Evolutionary conservation across 2,329 filamentous ascomycete species (phyloP).

Genomic region (Rutstroemia sp.): DNA sequence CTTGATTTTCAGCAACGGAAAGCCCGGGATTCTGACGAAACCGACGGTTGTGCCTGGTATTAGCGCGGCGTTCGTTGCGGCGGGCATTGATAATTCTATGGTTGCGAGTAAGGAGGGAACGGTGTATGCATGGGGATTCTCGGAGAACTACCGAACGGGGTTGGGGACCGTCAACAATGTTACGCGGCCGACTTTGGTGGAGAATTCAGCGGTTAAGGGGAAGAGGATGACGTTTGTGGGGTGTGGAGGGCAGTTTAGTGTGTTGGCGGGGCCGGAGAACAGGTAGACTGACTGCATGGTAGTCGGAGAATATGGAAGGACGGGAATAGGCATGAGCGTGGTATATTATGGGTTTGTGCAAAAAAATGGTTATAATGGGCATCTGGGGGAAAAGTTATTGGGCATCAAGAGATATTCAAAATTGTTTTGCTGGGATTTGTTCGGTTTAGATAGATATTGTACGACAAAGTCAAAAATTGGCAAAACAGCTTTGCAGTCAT

Average conservation of each 20-base stretch:
- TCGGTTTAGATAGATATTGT: no score
- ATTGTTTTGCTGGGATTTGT: no score
- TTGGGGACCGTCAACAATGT: constrained; percentile 72
- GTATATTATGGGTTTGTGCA: no score
- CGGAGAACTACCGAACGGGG: constrained; percentile 71
- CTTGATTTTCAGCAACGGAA: constrained; percentile 53
- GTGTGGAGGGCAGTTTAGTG: constrained; percentile 74
- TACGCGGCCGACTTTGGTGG: constrained; percentile 68
- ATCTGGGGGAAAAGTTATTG: no score
- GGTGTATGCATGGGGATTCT: constrained; percentile 75
- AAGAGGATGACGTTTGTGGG: constrained; percentile 69
- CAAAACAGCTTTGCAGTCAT: no score
- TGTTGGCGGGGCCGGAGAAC: constrained; percentile 41
- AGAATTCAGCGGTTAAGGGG: constrained; percentile 73
- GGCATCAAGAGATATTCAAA: no score
- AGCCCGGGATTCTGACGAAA: constrained; percentile 59
- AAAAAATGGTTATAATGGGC: no score
- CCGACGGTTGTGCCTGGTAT: constrained; percentile 46
- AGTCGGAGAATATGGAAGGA: not conserved
- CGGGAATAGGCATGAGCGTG: no score
- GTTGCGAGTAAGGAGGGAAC: constrained; percentile 61
- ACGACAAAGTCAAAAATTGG: no score
- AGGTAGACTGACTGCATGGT: not conserved
- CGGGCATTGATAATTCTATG: constrained; percentile 66
- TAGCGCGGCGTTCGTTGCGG: constrained; percentile 39